These are phyloP conservation scores for Glycine soja DNA, from an alignment of 306 rosid species.

Conservation along the genomic window DNA sequence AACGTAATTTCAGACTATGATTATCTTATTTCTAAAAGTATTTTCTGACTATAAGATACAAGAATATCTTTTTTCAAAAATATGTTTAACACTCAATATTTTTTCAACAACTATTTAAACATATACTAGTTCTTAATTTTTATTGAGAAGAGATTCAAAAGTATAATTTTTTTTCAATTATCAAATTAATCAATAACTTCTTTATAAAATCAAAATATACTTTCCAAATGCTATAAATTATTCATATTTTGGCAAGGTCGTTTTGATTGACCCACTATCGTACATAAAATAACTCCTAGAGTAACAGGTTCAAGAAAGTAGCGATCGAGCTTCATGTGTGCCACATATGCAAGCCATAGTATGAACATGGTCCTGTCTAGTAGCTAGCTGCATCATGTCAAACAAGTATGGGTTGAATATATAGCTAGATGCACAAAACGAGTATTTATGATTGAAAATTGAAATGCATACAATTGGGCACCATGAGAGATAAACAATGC, in stretches of 20 bases:
- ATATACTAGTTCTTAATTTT: too few relatives aligned
- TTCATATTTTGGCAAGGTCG: neutral
- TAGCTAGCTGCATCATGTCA: slow-evolving; percentile 22
- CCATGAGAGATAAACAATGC: neutral
- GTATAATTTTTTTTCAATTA: too few relatives aligned
- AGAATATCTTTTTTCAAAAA: too few relatives aligned
- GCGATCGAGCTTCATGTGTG: neutral
- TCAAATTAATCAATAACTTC: too few relatives aligned
- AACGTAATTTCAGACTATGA: too few relatives aligned
- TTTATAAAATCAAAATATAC: too few relatives aligned
- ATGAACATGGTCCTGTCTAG: slow-evolving; percentile 3
- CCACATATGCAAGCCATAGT: neutral
- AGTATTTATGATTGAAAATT: neutral
- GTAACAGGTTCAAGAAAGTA: neutral
- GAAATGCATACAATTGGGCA: slow-evolving; percentile 1
- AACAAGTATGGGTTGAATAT: slow-evolving; percentile 7
- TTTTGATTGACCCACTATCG: neutral
- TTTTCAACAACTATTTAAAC: too few relatives aligned
- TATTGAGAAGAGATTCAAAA: too few relatives aligned
- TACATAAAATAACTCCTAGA: slow-evolving; percentile 15
- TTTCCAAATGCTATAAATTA: too few relatives aligned
- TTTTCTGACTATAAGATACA: too few relatives aligned
- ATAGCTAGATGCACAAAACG: neutral
- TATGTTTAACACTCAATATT: too few relatives aligned
- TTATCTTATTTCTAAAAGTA: too few relatives aligned